phyloP scores from a whole-genome alignment of 1,139 yeast species.

The Geotrichum fermentans region DNA sequence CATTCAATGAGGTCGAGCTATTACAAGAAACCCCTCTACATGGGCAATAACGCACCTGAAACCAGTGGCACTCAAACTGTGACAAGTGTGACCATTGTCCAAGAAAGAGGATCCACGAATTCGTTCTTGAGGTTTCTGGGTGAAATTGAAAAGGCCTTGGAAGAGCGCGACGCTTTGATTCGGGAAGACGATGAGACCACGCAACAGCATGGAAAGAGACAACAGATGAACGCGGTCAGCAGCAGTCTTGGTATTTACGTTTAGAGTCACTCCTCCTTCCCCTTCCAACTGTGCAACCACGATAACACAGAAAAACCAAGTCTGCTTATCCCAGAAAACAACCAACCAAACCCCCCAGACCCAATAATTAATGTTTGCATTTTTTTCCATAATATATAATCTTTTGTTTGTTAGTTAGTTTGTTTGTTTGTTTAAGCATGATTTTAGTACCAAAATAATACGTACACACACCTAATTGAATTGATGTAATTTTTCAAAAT shows the following conservation, averaged over 20 bases:
- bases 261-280: too few relatives aligned
- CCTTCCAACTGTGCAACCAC: too few relatives aligned
- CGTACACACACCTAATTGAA: too few relatives aligned
- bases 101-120: slow-evolving; percentile 15
- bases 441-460: too few relatives aligned
- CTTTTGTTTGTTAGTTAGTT: too few relatives aligned
- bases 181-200: neutral
- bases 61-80: neutral
- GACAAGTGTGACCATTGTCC: slow-evolving; percentile 11
- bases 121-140: slow-evolving; percentile 14
- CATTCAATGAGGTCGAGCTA: slow-evolving; percentile 1
- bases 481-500: too few relatives aligned
- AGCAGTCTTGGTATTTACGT: slow-evolving; percentile 1
- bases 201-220: neutral
- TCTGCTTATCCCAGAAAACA: too few relatives aligned
- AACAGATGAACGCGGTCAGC: neutral
- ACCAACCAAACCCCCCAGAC: too few relatives aligned
- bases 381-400: too few relatives aligned
- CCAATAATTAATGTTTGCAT: too few relatives aligned
- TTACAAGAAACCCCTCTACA: slow-evolving; percentile 12
- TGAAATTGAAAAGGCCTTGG: slow-evolving; percentile 16
- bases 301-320: too few relatives aligned
- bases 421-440: too few relatives aligned
- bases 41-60: neutral
- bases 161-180: slow-evolving; percentile 5